A percentile compares a stretch with the other conserved stretches of the same genome.
phyloP scores from a whole-genome alignment of 176 grass and related monocot species.

The Poa annua region DNA sequence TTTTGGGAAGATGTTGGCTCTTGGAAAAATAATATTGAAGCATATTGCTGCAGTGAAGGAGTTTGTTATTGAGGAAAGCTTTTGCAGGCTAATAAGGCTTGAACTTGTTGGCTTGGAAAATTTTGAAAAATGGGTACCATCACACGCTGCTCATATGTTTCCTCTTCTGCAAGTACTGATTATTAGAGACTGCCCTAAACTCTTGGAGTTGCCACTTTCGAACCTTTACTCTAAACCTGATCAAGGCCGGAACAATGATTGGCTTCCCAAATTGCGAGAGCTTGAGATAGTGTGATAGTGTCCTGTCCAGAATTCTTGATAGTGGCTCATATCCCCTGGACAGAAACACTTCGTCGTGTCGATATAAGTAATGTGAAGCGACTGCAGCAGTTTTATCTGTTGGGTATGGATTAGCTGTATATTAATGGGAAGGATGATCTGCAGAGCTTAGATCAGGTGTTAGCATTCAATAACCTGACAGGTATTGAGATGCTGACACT shows the following conservation, averaged over 20 bases:
- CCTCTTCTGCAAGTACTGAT: background rate
- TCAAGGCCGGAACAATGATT: background rate
- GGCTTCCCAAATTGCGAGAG: background rate
- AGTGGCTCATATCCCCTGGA: background rate
- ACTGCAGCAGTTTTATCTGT: fast-evolving
- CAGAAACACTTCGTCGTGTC: background rate
- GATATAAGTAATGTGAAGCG: background rate
- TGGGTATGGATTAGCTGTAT: background rate
- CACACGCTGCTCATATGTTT: background rate
- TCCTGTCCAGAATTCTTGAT: background rate
- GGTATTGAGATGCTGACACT: background rate
- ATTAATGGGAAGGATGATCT: background rate
- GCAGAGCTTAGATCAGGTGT: background rate
- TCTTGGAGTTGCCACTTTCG: background rate
- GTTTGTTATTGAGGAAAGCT: background rate
- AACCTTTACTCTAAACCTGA: background rate
- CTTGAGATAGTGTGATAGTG: fast-evolving
- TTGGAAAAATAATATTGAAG: too few relatives aligned
- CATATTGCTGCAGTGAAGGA: too few relatives aligned
- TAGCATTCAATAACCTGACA: background rate
- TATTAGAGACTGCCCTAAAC: background rate
- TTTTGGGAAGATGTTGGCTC: too few relatives aligned
- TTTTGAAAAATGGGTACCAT: background rate
- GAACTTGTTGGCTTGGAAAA: background rate
- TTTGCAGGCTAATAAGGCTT: background rate